Evolutionary conservation across 2,329 filamentous ascomycete genomes (phyloP).

Genomic region (Aspergillus spinulosporus): DNA sequence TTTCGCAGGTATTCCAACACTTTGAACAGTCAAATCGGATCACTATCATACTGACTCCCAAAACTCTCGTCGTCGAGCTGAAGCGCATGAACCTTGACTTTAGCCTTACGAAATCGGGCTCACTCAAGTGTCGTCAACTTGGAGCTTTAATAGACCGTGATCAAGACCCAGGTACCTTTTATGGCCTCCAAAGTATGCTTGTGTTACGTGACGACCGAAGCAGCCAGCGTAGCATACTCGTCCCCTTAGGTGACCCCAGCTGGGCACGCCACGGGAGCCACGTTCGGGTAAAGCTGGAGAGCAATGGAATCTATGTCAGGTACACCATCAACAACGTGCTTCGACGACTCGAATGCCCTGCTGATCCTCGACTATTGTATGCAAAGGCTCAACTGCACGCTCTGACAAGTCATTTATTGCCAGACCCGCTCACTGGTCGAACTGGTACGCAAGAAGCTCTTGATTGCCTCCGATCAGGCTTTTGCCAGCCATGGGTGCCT

Average conservation of each 20-base stretch:
- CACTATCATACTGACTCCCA: conserved; percentile 12
- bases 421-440: conserved; percentile 58
- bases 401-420: conserved; percentile 58
- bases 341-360: conserved; percentile 57
- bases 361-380: conserved; percentile 58
- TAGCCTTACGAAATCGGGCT: conserved; percentile 44
- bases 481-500: conserved; percentile 53
- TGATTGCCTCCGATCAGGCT: conserved; percentile 51
- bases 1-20: not conserved
- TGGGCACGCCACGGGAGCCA: conserved; percentile 43
- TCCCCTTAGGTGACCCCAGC: conserved; percentile 49
- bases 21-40: not conserved
- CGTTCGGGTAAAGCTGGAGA: conserved; percentile 42
- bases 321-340: conserved; percentile 58
- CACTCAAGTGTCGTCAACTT: conserved; percentile 54
- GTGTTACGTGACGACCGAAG: conserved; percentile 54
- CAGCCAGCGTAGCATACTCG: conserved; percentile 54
- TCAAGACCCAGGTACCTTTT: conserved; percentile 62
- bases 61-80: conserved; percentile 50
- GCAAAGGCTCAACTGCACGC: conserved; percentile 62
- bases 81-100: conserved; percentile 57
- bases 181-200: conserved; percentile 61
- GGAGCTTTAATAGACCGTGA: conserved; percentile 54
- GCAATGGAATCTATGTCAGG: conserved; percentile 46
- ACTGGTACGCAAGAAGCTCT: conserved; percentile 65